A percentile compares a stretch with the other conserved stretches of the same genome.
phyloP scores from a whole-genome alignment of 768 basidiomycete species.

The Mycena rebaudengoi region DNA sequence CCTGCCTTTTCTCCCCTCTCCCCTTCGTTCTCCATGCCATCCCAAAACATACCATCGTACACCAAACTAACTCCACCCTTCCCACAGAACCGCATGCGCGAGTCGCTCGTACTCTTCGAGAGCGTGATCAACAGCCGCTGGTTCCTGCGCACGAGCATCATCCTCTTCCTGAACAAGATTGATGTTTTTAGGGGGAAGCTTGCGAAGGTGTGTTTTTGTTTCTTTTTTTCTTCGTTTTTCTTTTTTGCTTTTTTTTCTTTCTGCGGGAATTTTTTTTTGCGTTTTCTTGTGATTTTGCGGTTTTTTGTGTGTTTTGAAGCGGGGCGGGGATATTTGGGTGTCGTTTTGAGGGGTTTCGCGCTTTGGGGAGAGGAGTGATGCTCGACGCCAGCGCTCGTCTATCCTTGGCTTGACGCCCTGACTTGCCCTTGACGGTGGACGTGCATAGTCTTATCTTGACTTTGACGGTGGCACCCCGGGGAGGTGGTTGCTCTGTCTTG shows the following conservation, averaged over 20 bases:
- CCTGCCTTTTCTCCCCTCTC: neutral
- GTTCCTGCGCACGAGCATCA: constrained; percentile 74
- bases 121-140: constrained; percentile 82
- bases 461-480: too few species aligned
- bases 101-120: constrained; percentile 79
- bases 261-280: neutral
- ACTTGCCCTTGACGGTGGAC: too few species aligned
- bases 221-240: neutral
- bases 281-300: neutral
- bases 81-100: constrained; percentile 76
- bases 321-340: too few species aligned
- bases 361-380: too few species aligned
- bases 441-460: too few species aligned
- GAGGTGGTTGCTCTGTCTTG: too few species aligned
- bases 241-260: neutral
- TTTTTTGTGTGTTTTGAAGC: too few species aligned
- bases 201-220: constrained; percentile 3
- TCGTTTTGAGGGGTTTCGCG: too few species aligned
- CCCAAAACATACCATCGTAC: neutral
- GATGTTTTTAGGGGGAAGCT: constrained; percentile 75
- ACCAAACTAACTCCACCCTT: neutral
- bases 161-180: constrained; percentile 77
- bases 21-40: neutral
- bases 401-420: too few species aligned
- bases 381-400: too few species aligned